Percentiles rank a stretch among this genome's conserved stretches.
Evolutionary conservation across 805 yeast species (phyloP).

Genomic region (Candida suzukii): DNA sequence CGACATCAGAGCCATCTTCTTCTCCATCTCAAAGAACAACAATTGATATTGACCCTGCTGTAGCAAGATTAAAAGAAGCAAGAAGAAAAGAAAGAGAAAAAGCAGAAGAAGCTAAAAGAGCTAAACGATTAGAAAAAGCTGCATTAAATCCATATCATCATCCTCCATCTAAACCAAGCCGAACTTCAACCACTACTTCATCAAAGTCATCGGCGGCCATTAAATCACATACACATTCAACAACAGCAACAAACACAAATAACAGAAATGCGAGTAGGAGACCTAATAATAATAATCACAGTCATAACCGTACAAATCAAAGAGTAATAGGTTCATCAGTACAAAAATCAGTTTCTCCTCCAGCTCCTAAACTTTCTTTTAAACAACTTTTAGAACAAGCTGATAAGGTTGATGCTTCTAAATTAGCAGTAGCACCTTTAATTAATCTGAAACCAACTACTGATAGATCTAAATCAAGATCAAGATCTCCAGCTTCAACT

Average conservation of each 20-base stretch:
- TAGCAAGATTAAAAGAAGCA: slow-evolving; percentile 59
- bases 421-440: slow-evolving; percentile 27
- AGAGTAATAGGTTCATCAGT: background rate
- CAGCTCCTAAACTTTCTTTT: slow-evolving; percentile 46
- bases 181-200: background rate
- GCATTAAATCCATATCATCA: background rate
- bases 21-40: too few species aligned
- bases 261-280: background rate
- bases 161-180: background rate
- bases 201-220: too few species aligned
- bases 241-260: background rate
- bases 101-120: slow-evolving; percentile 2
- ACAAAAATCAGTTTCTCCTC: slow-evolving; percentile 6
- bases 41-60: slow-evolving; percentile 61
- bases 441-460: background rate
- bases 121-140: slow-evolving; percentile 5
- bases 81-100: slow-evolving; percentile 47
- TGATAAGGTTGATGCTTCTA: slow-evolving; percentile 44
- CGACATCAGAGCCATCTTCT: slow-evolving; percentile 13
- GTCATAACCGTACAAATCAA: slow-evolving; percentile 1
- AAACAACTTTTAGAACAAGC: slow-evolving; percentile 68
- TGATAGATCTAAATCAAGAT: background rate
- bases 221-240: background rate
- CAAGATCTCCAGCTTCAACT: background rate
- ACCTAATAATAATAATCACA: background rate